Base-by-base conservation (phyloP, 2,329 filamentous ascomycete species). In the Chaetomium sp. region DNA sequence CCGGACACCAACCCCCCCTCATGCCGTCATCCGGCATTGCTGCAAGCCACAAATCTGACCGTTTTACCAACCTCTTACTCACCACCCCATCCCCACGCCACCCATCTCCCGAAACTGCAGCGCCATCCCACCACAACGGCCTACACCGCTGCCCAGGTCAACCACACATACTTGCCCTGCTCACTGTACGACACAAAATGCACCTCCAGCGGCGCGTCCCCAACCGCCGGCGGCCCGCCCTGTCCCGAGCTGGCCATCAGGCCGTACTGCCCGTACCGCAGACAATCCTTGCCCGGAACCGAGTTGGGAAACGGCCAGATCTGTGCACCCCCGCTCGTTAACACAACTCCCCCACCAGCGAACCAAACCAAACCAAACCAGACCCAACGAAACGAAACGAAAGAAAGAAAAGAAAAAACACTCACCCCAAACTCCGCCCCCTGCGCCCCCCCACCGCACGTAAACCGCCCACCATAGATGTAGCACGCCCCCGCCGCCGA, bases 151-250 rank as follows among this genome's bases (percentile, higher is more conserved):
- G 57, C 59, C 62, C 61, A 67, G 5, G 49, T 59, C 35, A 67
- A 25, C 62, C 62, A 64, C 45, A 62, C 62, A 10, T 51, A 62
- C 62, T 65, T 67, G 2, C 62, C 62, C 23, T 35, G 19, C n/a
- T 64, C 58, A 16, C 33, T 51, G 8, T 56, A 60, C 12, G 55
- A 38, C 6, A 47, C 60, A 3, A 62, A 49, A 56, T 57, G 65
- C 51, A 67, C 60, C 7, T 62, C 58, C 23, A 35, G 16, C 25
- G 62, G 35, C 27, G 31, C 25, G 10, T 64, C 59, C 2, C 25
- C 47, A 1, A 16, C 1, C 23, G 9, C 21, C 0, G 65, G 65
- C 7, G 62, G 62, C 3, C 45, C 45, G 16, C 47, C 62, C 13
- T 23, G 47, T 7, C 51, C 57, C 19, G 12, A 35, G 56, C 49